Base-by-base conservation (phyloP, 139 green algal species). In the Ulvella scutata region DNA sequence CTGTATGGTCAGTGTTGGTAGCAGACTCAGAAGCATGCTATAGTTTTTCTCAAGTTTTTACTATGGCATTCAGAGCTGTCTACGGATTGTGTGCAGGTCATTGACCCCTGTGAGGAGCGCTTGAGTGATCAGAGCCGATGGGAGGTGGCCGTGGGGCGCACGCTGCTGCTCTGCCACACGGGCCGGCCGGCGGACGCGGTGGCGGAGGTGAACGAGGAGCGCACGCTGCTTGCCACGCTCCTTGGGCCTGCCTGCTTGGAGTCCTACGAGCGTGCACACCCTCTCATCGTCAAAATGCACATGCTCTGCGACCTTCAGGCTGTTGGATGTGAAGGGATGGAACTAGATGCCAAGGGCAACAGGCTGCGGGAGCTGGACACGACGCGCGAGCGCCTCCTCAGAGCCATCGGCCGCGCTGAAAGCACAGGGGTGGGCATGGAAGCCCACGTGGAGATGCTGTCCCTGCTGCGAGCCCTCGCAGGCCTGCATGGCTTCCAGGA, bases 221-320 rank as follows among this genome's bases (percentile, higher is more conserved):
- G 36, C 23, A 21, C 39, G 29, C 35, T 38, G 29, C 62, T 43
- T 7, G 33, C 62, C 17, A 31, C 26, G 9, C 36, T 31, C 23
- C 9, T 74, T 6, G 51, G 51, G 0, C 51, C 51, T 6, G 51
- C 51, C 9, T n/a, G 51, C 9, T 26, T 90, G 82, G 94, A 98
- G 85, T 91, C 85, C 28, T 94, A 98, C 78, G 74, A 60, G 10
- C 85, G 94, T 0, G 93, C 92, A 2, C 96, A 98, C 84, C 90
- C 93, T 0, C 75, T 89, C 44, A 76, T 98, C 2, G 77, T 94
- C 3, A 84, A 87, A 61, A 88, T 98, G 34, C 90, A 97, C 81
- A 90, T 95, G 82, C 81, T 98, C 62, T 86, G 90, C 38, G 87
- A 85, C 59, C 38, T 86, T 23, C 80, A 85, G 77, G 75, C 67